Percentiles rank a stretch among this genome's conserved stretches.
Evolutionary conservation across 371 early-diverging fungal species (phyloP).

Genomic region (Mortierella sp.): DNA sequence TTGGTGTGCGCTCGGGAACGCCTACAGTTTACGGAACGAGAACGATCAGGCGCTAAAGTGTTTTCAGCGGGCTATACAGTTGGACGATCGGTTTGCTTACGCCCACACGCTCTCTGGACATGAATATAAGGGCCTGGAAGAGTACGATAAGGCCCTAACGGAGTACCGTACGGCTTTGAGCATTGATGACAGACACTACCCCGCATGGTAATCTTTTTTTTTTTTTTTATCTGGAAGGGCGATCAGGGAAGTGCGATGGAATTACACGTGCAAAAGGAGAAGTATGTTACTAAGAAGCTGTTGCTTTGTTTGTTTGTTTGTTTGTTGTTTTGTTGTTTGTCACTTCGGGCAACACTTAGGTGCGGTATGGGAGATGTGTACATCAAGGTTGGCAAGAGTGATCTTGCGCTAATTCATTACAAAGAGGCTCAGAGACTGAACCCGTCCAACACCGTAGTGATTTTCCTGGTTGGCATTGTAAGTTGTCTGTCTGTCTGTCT

Average conservation of each 20-base stretch:
- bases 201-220: constrained; percentile 74
- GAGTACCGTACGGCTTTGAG: constrained; percentile 79
- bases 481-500: constrained; percentile 2
- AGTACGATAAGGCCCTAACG: constrained; percentile 76
- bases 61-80: constrained; percentile 80
- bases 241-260: not conserved
- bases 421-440: constrained; percentile 74
- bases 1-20: constrained; percentile 84
- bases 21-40: constrained; percentile 78
- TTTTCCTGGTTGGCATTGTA: constrained; percentile 74
- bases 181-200: constrained; percentile 80
- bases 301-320: not conserved
- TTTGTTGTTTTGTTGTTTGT: not conserved
- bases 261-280: constrained; percentile 1
- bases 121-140: constrained; percentile 81
- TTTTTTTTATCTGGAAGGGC: not conserved
- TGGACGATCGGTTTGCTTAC: constrained; percentile 77
- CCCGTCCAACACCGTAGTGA: constrained; percentile 69
- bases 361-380: constrained; percentile 80
- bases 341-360: constrained; percentile 55
- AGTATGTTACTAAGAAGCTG: not conserved
- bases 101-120: constrained; percentile 87
- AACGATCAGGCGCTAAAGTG: constrained; percentile 81
- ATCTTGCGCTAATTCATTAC: constrained; percentile 76
- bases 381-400: constrained; percentile 73